A percentile compares a stretch with the other conserved stretches of the same genome.
Evolutionary conservation across 305 asterid genomes (phyloP).

Genomic region (Fraxinus xanthoxyloides): DNA sequence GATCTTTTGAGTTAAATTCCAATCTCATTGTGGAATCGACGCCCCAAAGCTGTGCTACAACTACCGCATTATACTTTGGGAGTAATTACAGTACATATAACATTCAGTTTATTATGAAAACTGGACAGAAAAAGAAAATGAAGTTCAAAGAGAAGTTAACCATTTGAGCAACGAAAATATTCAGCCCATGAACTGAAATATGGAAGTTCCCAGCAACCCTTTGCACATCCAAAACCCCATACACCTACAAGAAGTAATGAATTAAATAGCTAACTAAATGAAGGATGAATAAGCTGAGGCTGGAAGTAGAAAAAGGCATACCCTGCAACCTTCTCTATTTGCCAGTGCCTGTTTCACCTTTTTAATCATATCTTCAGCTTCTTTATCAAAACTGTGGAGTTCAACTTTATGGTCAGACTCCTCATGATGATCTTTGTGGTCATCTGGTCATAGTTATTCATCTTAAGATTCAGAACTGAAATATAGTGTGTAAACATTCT

Average conservation of each 20-base stretch:
- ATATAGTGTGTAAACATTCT: constrained; percentile 2
- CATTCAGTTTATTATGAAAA: background rate
- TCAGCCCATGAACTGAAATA: constrained; percentile 91
- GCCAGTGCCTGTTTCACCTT: constrained; percentile 88
- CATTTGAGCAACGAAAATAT: constrained; percentile 91
- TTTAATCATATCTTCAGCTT: constrained; percentile 74
- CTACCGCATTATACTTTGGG: no score
- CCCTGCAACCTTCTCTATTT: constrained; percentile 94
- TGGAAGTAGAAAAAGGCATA: constrained; percentile 35
- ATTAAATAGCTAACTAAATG: constrained; percentile 15
- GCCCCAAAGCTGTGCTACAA: no score
- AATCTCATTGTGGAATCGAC: no score
- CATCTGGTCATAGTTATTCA: constrained; percentile 47
- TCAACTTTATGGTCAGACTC: constrained; percentile 60
- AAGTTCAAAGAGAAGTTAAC: constrained; percentile 38
- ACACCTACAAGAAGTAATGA: constrained; percentile 58
- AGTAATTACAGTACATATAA: no score
- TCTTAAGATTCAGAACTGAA: constrained; percentile 16
- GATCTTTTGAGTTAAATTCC: no score
- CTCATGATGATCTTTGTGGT: constrained; percentile 64
- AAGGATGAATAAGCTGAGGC: constrained; percentile 11
- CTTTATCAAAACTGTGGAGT: constrained; percentile 72
- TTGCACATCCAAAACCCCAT: constrained; percentile 94
- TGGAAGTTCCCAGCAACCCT: constrained; percentile 99
- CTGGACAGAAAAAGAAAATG: constrained; percentile 6